phyloP scores from a whole-genome alignment of 2,329 filamentous ascomycete genomes.

The Alternaria burnsii region DNA sequence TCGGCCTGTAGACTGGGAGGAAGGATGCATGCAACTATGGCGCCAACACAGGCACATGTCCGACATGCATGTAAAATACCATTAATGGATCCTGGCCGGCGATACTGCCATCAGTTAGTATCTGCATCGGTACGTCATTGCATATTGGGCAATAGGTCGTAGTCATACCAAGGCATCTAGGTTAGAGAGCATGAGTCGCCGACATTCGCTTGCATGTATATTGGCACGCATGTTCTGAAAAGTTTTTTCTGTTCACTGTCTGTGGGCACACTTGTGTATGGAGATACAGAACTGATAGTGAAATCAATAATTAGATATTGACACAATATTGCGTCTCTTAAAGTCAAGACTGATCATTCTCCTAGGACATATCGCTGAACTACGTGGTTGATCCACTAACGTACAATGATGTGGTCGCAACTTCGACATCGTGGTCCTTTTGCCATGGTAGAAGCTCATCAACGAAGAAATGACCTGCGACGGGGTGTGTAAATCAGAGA shows the following conservation, averaged over 20 bases:
- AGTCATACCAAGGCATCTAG: background rate
- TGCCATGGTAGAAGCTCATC: background rate
- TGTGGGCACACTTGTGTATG: background rate
- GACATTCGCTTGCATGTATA: background rate
- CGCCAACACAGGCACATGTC: background rate
- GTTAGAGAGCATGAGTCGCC: background rate
- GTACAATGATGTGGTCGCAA: slow-evolving; percentile 1
- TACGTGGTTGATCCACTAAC: background rate
- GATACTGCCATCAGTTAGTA: background rate
- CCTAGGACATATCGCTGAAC: background rate
- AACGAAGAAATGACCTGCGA: background rate
- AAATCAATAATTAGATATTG: background rate
- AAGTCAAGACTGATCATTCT: background rate
- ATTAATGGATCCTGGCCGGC: background rate
- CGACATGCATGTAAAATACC: background rate
- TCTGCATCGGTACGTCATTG: background rate
- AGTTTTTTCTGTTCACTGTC: background rate
- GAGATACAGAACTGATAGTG: background rate
- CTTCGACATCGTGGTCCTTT: background rate
- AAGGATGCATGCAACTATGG: slow-evolving; percentile 1
- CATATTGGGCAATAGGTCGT: background rate
- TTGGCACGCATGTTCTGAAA: background rate
- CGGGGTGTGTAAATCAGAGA: slow-evolving; percentile 19
- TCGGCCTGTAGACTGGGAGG: background rate
- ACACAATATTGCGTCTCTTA: background rate